These are phyloP conservation scores for Oryza rufipogon DNA, from an alignment of 176 grass and related monocot species.

Conservation along the genomic window DNA sequence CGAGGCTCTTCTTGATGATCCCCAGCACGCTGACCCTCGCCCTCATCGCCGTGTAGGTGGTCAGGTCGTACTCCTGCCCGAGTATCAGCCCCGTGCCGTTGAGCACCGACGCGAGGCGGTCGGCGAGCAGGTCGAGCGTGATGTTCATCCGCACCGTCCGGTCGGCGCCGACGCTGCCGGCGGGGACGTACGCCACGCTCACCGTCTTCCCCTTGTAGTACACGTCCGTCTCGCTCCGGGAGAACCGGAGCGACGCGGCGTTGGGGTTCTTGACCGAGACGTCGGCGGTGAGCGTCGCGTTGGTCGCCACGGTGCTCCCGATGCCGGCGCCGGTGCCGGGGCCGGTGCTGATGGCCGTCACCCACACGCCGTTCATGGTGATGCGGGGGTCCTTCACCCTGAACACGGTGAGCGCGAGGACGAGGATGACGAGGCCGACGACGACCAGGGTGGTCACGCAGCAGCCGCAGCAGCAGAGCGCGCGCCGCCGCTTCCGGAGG, in stretches of 20 bases:
- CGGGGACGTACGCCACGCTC: conserved; percentile 62
- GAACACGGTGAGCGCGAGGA: conserved; percentile 73
- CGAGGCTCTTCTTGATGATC: conserved; percentile 64
- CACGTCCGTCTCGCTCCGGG: conserved; percentile 51
- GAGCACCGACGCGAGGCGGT: conserved; percentile 39
- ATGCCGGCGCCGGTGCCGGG: background rate
- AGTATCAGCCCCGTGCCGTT: conserved; percentile 47
- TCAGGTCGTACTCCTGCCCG: conserved; percentile 50
- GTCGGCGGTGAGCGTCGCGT: conserved; percentile 69
- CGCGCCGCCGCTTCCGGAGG: conserved; percentile 47
- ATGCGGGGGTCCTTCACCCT: conserved; percentile 75
- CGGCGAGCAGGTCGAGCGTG: conserved; percentile 62
- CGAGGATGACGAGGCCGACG: conserved; percentile 53
- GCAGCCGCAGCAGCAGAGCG: conserved; percentile 67
- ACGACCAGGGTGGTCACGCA: conserved; percentile 47
- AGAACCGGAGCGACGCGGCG: conserved; percentile 66
- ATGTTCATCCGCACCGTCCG: conserved; percentile 55
- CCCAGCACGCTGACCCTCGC: conserved; percentile 60
- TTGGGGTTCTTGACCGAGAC: conserved; percentile 84
- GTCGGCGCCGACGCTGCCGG: conserved; percentile 47
- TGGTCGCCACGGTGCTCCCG: conserved; percentile 39
- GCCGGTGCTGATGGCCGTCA: conserved; percentile 39
- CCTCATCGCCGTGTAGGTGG: conserved; percentile 60
- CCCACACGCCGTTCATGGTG: conserved; percentile 57
- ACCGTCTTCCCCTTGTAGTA: conserved; percentile 45